phyloP scores from a whole-genome alignment of 1,284 basidiomycete species.

The Porogramme epimiltina region DNA sequence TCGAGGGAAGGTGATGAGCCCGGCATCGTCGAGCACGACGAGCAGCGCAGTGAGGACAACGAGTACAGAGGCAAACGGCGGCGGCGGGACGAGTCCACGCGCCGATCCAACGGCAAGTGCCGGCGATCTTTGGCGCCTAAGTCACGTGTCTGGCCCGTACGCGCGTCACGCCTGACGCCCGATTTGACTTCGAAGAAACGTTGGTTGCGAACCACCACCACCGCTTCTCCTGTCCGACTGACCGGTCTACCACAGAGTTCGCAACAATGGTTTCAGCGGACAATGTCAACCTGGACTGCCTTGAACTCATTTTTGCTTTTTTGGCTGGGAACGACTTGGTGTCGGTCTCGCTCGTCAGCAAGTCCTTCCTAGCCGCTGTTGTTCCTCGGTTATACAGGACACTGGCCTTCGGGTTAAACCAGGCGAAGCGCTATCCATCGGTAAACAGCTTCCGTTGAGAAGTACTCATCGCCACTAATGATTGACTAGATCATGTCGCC shows the following conservation, averaged over 20 bases:
- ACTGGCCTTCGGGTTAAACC: slow-evolving; percentile 51
- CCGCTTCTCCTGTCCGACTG: too few species aligned
- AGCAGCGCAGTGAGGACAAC: slow-evolving; percentile 1
- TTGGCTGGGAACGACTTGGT: slow-evolving; percentile 57
- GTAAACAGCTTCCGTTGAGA: slow-evolving; percentile 30
- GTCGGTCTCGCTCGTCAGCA: slow-evolving; percentile 60
- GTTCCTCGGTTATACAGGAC: slow-evolving; percentile 61
- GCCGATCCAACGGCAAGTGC: not conserved
- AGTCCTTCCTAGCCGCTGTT: slow-evolving; percentile 60
- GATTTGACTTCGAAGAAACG: too few species aligned
- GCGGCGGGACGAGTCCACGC: not conserved
- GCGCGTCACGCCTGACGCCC: not conserved
- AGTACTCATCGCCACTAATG: not conserved
- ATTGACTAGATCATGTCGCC: slow-evolving; percentile 49
- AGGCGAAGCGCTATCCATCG: slow-evolving; percentile 56
- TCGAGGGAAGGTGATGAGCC: slow-evolving; percentile 60
- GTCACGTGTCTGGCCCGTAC: not conserved
- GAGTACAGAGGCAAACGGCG: not conserved
- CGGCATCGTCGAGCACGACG: slow-evolving; percentile 45
- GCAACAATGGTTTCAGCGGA: slow-evolving; percentile 62
- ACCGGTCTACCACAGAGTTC: too few species aligned
- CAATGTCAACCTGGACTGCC: slow-evolving; percentile 68
- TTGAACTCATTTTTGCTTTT: slow-evolving; percentile 60
- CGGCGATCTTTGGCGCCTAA: not conserved
- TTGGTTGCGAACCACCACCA: too few species aligned